Percentiles rank a stretch among this genome's conserved stretches.
phyloP scores from a whole-genome alignment of 495 filamentous ascomycete species.

The Thermothielavioides terrestris region DNA sequence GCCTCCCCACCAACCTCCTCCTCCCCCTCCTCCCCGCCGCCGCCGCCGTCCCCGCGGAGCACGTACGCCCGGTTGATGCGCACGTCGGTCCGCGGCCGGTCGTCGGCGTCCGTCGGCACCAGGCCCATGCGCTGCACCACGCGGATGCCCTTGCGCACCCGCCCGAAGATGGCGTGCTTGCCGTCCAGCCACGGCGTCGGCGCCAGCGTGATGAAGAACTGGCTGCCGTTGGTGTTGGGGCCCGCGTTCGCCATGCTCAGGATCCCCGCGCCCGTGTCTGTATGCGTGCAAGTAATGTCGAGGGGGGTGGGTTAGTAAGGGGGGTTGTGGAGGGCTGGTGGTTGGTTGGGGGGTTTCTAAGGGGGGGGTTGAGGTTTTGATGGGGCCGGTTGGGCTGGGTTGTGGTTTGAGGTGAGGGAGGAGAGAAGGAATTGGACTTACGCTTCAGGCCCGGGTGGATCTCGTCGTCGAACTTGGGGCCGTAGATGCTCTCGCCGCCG shows the following conservation, averaged over 20 bases:
- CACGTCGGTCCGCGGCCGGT: slow-evolving; percentile 74
- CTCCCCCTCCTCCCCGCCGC: slow-evolving; percentile 48
- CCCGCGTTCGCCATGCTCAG: slow-evolving; percentile 95
- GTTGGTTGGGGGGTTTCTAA: too few species aligned
- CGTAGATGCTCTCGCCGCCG: slow-evolving; percentile 84
- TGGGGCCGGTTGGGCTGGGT: too few species aligned
- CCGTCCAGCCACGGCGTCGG: slow-evolving; percentile 96
- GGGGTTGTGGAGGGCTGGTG: too few species aligned
- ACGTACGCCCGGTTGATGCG: slow-evolving; percentile 68
- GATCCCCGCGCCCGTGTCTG: slow-evolving; percentile 81
- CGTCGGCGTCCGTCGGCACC: slow-evolving; percentile 74
- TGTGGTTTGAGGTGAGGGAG: too few species aligned
- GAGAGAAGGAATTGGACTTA: slow-evolving; percentile 2
- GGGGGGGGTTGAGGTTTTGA: too few species aligned
- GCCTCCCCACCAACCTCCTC: slow-evolving; percentile 15
- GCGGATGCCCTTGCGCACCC: slow-evolving; percentile 76
- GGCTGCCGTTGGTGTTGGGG: slow-evolving; percentile 84
- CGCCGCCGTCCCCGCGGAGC: too few species aligned
- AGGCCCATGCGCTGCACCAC: slow-evolving; percentile 85
- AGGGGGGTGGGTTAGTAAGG: too few species aligned
- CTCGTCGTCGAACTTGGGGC: slow-evolving; percentile 93
- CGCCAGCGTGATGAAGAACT: slow-evolving; percentile 85
- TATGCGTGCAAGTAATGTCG: too few species aligned
- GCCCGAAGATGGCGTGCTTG: slow-evolving; percentile 95
- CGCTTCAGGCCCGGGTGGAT: slow-evolving; percentile 64